Conservation (phyloP, 805 yeast species). For the Candida yuanshanica region DNA sequence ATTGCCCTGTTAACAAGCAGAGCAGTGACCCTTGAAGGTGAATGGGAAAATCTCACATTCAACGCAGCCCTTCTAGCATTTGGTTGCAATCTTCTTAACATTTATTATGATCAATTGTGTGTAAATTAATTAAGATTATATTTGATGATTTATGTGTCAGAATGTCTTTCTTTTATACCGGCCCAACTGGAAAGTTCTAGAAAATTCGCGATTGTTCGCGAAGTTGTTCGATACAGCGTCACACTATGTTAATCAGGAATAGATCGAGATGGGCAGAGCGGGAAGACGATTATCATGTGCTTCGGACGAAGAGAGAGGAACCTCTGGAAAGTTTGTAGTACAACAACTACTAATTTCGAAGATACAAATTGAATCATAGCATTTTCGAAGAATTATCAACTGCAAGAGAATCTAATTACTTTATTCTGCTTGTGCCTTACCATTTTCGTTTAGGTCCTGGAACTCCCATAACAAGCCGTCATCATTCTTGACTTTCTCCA, state of each 20-base stretch:
- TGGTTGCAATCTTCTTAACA: slow-evolving; percentile 4
- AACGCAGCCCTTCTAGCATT: not conserved
- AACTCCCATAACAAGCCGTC: slow-evolving; percentile 23
- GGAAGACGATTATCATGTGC: too few relatives aligned
- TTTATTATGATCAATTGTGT: not conserved
- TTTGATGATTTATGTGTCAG: slow-evolving; percentile 2
- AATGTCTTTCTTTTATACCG: not conserved
- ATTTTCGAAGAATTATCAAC: too few relatives aligned
- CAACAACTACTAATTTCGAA: too few relatives aligned
- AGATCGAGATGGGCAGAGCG: too few relatives aligned
- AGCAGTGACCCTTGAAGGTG: slow-evolving; percentile 3
- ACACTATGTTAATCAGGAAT: not conserved
- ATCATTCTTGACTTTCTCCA: slow-evolving; percentile 8
- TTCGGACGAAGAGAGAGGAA: too few relatives aligned
- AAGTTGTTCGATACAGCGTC: not conserved
- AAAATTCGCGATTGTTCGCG: slow-evolving; percentile 2
- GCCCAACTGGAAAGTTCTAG: slow-evolving; percentile 3
- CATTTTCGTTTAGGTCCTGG: slow-evolving; percentile 24
- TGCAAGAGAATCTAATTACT: too few relatives aligned
- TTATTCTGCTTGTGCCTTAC: not conserved
- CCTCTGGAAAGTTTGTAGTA: too few relatives aligned
- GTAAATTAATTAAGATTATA: not conserved
- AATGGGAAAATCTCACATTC: not conserved
- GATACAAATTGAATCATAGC: too few relatives aligned
- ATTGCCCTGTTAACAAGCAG: not conserved